Percentiles rank a stretch among this genome's conserved stretches.
Conservation (phyloP, 148 eudicot genomes). For the Silene uniflora region DNA sequence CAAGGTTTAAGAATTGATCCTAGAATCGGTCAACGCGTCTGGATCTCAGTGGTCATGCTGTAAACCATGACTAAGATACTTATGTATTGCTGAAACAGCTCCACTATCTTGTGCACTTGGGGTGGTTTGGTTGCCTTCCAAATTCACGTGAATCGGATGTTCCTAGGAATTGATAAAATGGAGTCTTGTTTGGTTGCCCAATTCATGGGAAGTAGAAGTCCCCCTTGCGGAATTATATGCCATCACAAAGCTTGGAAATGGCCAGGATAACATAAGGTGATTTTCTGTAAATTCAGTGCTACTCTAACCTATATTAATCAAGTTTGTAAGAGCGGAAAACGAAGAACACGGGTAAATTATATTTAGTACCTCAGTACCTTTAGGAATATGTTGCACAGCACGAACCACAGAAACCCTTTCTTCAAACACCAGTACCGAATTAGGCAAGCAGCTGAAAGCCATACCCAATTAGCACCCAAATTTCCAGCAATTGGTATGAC, state of each 20-base stretch:
- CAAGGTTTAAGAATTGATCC: too few species aligned
- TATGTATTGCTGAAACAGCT: too few species aligned
- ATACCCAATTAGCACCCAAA: conserved; percentile 23
- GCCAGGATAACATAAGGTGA: neutral
- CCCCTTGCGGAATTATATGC: too few species aligned
- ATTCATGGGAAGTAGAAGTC: too few species aligned
- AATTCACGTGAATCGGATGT: too few species aligned
- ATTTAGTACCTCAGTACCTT: conserved; percentile 87
- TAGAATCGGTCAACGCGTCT: too few species aligned
- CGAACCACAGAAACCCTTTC: conserved; percentile 76
- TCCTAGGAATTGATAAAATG: too few species aligned
- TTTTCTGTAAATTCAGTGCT: neutral
- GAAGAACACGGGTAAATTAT: conserved; percentile 6
- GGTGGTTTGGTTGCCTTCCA: too few species aligned
- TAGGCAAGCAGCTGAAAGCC: conserved; percentile 76
- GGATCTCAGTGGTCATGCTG: too few species aligned
- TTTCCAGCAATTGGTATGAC: conserved; percentile 4
- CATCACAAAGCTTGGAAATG: neutral
- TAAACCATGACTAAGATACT: too few species aligned
- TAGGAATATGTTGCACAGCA: conserved; percentile 74
- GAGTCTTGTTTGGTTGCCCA: too few species aligned
- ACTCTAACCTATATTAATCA: neutral
- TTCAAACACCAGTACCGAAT: conserved; percentile 80
- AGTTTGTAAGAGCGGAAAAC: neutral
- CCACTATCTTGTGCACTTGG: too few species aligned